Percentiles rank a stretch among this genome's conserved stretches.
Evolutionary conservation across 2,329 filamentous ascomycete species (phyloP).

Genomic region (Fusarium keratoplasticum): DNA sequence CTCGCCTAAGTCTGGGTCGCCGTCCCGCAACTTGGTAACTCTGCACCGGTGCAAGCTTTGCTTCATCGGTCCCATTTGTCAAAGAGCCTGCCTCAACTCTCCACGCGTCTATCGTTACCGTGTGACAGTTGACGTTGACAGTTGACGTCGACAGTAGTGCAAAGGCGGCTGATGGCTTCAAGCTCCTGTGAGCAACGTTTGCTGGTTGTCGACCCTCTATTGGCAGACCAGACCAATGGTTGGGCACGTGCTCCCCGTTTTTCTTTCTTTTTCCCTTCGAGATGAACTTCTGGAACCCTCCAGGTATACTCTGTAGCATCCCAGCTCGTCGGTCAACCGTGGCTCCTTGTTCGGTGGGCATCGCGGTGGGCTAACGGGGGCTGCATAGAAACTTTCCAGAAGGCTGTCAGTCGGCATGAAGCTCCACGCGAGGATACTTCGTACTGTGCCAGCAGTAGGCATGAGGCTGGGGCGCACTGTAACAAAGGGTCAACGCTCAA

Average conservation of each 20-base stretch:
- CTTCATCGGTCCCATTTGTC: constrained; percentile 14
- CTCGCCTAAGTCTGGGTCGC: constrained; percentile 38
- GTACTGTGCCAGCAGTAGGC: constrained; percentile 18
- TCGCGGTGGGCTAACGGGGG: constrained; percentile 35
- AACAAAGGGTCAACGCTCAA: constrained; percentile 2
- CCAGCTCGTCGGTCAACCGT: constrained; percentile 31
- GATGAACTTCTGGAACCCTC: constrained; percentile 13
- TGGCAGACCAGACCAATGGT: background rate
- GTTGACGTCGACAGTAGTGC: background rate
- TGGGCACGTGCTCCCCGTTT: background rate
- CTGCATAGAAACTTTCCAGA: constrained; percentile 47
- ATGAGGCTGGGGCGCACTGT: constrained; percentile 27
- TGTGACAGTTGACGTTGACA: constrained; percentile 5
- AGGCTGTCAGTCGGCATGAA: constrained; percentile 33
- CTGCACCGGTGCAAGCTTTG: background rate
- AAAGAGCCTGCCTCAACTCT: constrained; percentile 1
- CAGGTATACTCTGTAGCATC: background rate
- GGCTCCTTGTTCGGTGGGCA: constrained; percentile 32
- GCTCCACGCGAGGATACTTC: constrained; percentile 26
- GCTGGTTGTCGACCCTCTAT: background rate
- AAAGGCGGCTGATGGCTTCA: background rate
- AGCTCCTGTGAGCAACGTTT: background rate
- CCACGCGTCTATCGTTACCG: background rate
- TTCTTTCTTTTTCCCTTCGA: constrained; percentile 8
- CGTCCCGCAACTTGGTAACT: constrained; percentile 24